phyloP scores from a whole-genome alignment of 345 rosid genomes.

The Theobroma cacao region DNA sequence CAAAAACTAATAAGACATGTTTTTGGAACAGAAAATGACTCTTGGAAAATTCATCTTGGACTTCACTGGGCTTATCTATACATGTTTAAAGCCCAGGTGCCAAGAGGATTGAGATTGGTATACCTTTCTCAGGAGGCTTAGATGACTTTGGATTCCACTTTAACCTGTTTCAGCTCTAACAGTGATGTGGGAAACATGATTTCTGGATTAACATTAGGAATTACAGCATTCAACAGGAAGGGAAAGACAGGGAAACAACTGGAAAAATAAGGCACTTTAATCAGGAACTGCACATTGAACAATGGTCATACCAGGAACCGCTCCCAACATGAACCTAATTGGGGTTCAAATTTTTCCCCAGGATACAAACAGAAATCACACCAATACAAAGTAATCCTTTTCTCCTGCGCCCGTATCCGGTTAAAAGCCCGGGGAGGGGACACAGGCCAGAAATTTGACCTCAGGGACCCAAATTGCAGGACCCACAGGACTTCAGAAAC shows the following conservation, averaged over 20 bases:
- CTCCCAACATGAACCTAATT: constrained; percentile 19
- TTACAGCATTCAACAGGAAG: neutral
- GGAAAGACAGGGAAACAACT: neutral
- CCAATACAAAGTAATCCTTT: constrained; percentile 17
- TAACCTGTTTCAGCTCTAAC: neutral
- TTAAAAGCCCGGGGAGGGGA: constrained; percentile 32
- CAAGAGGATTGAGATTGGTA: no score
- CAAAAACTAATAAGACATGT: neutral
- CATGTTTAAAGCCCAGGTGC: no score
- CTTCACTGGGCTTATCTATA: no score
- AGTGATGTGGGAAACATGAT: no score
- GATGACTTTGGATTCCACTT: neutral
- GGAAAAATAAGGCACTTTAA: neutral
- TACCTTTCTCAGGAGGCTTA: no score
- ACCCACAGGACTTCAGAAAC: neutral
- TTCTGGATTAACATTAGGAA: neutral
- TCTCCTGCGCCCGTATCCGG: constrained; percentile 33
- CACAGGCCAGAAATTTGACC: neutral
- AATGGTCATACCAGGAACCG: constrained; percentile 16
- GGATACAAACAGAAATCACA: constrained; percentile 3
- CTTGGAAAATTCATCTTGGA: no score
- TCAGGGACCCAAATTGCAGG: neutral
- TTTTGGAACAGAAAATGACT: neutral
- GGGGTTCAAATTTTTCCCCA: constrained; percentile 3
- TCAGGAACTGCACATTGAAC: constrained; percentile 14